phyloP scores from a whole-genome alignment of 2,329 filamentous ascomycete genomes.

The Mycosphaerella sp. region DNA sequence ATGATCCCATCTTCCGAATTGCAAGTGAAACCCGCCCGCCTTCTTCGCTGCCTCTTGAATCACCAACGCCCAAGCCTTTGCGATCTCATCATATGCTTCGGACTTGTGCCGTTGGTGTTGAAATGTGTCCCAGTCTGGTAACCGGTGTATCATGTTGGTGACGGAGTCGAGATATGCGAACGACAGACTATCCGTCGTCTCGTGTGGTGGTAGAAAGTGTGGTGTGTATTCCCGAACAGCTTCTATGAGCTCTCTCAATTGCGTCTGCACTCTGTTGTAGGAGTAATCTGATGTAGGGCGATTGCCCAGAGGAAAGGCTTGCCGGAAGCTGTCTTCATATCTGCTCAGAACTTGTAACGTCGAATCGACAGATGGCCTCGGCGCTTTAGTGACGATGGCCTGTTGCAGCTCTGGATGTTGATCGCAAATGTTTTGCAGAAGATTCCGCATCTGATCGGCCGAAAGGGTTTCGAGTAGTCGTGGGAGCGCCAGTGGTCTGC shows the following conservation, averaged over 20 bases:
- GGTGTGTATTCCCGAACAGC: constrained; percentile 91
- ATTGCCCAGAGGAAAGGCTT: constrained; percentile 78
- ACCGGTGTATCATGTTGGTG: constrained; percentile 79
- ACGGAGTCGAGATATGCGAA: constrained; percentile 83
- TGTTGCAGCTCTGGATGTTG: constrained; percentile 77
- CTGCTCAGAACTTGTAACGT: constrained; percentile 73
- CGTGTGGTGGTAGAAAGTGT: constrained; percentile 88
- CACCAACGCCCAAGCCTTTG: constrained; percentile 85
- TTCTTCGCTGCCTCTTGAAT: constrained; percentile 86
- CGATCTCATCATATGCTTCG: constrained; percentile 92
- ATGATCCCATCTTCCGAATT: constrained; percentile 89
- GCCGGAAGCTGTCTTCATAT: constrained; percentile 72
- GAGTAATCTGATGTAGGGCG: constrained; percentile 84
- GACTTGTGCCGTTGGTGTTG: constrained; percentile 90
- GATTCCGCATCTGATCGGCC: constrained; percentile 71
- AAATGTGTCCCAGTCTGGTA: constrained; percentile 86
- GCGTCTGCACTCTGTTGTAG: constrained; percentile 84
- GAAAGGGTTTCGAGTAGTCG: constrained; percentile 93
- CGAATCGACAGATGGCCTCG: constrained; percentile 75
- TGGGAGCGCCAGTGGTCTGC: constrained; percentile 58
- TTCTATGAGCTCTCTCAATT: constrained; percentile 73
- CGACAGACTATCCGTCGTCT: constrained; percentile 74
- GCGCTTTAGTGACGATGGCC: constrained; percentile 77
- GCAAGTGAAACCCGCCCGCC: constrained; percentile 81
- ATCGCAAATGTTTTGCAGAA: constrained; percentile 88